Conservation (phyloP, 192 early-diverging fungal genomes). For the Gryganskiella cystojenkinii region DNA sequence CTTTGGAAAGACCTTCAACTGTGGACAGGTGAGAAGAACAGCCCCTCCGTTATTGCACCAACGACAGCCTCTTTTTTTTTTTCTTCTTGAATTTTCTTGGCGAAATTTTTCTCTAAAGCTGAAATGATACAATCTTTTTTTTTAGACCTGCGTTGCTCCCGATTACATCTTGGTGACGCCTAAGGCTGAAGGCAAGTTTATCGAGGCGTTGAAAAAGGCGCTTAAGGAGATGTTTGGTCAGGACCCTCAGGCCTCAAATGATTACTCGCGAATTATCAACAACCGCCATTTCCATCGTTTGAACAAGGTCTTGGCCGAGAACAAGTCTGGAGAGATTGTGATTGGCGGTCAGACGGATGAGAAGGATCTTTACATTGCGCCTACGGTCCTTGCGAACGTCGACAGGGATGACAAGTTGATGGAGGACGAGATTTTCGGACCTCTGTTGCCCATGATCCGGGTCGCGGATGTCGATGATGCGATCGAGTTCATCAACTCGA, state of each 20-base stretch:
- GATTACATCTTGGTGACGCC: constrained; percentile 84
- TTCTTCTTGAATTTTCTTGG: background rate
- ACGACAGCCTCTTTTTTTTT: background rate
- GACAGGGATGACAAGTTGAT: constrained; percentile 73
- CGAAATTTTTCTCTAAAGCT: background rate
- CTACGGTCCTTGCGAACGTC: constrained; percentile 84
- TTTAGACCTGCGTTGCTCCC: constrained; percentile 84
- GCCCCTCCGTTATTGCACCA: background rate
- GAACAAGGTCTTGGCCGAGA: constrained; percentile 57
- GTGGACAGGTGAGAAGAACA: constrained; percentile 74
- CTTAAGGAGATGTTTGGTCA: constrained; percentile 59
- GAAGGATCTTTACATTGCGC: constrained; percentile 79
- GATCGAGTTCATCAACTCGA: constrained; percentile 72
- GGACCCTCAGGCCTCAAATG: constrained; percentile 57
- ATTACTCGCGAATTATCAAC: constrained; percentile 81
- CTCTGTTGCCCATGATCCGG: constrained; percentile 85
- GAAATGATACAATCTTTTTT: background rate
- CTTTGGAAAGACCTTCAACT: constrained; percentile 90
- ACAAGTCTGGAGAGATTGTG: constrained; percentile 63
- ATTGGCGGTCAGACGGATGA: constrained; percentile 72
- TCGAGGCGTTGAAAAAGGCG: constrained; percentile 61
- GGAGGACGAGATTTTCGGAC: constrained; percentile 94
- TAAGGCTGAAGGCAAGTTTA: constrained; percentile 65
- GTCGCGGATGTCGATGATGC: constrained; percentile 76
- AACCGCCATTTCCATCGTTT: constrained; percentile 78